Conservation (phyloP, 768 basidiomycete genomes). For the Hebeloma cylindrosporum region DNA sequence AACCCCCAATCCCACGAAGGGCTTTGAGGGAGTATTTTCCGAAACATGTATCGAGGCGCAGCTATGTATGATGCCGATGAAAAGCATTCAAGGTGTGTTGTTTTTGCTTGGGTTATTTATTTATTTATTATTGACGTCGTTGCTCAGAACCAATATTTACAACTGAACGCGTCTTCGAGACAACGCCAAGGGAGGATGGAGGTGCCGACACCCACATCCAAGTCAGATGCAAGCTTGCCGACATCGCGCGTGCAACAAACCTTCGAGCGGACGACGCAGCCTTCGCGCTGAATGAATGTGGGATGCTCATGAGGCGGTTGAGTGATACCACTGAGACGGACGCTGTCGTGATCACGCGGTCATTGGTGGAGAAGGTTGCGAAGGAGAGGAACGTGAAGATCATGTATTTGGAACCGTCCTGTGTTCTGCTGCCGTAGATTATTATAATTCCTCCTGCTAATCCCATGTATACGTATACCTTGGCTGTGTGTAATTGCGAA, state of each 20-base stretch:
- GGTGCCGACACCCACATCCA: slow-evolving; percentile 69
- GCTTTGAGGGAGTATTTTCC: slow-evolving; percentile 70
- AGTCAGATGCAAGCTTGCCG: slow-evolving; percentile 68
- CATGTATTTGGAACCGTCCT: slow-evolving; percentile 60
- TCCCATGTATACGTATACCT: too few relatives aligned
- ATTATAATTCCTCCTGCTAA: neutral
- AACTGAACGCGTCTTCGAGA: slow-evolving; percentile 57
- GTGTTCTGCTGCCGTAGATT: slow-evolving; percentile 47
- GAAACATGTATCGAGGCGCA: slow-evolving; percentile 32
- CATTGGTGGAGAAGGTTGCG: slow-evolving; percentile 54
- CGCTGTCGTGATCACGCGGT: slow-evolving; percentile 42
- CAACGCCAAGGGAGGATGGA: slow-evolving; percentile 59
- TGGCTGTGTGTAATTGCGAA: neutral
- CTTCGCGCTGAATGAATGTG: slow-evolving; percentile 86
- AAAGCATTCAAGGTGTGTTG: slow-evolving; percentile 40
- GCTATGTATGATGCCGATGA: slow-evolving; percentile 33
- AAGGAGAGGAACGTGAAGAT: slow-evolving; percentile 69
- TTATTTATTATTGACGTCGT: neutral
- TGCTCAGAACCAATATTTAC: slow-evolving; percentile 53
- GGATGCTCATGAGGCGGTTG: slow-evolving; percentile 58
- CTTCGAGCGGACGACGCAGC: slow-evolving; percentile 84
- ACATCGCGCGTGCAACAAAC: slow-evolving; percentile 78
- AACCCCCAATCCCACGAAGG: slow-evolving; percentile 64
- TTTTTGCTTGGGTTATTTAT: neutral
- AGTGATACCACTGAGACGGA: slow-evolving; percentile 23